Conservation (phyloP, 1,284 basidiomycete genomes). For the Polyporus tsugae region DNA sequence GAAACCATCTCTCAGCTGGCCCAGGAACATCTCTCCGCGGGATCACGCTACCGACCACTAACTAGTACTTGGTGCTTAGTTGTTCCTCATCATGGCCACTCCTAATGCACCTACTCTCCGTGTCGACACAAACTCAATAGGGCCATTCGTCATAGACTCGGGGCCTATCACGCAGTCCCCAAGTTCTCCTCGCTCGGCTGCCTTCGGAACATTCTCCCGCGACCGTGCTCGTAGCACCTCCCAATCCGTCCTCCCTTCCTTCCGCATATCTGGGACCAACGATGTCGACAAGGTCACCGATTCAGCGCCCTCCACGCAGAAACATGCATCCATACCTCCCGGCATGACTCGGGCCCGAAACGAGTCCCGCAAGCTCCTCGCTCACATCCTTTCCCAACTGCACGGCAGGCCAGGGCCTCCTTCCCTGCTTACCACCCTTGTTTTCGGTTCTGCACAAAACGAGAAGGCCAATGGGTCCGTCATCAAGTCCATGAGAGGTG, state of each 20-base stretch:
- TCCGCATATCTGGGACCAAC: conserved; percentile 43
- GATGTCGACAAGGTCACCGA: conserved; percentile 35
- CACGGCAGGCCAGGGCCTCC: conserved; percentile 61
- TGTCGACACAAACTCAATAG: conserved; percentile 36
- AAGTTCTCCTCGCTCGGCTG: conserved; percentile 24
- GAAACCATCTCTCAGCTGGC: neutral
- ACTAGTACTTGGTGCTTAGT: neutral
- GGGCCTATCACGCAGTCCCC: conserved; percentile 11
- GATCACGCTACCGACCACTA: neutral
- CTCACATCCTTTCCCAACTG: conserved; percentile 65
- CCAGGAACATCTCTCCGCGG: neutral
- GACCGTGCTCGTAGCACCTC: conserved; percentile 41
- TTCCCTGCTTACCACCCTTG: conserved; percentile 52
- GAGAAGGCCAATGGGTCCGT: conserved; percentile 51
- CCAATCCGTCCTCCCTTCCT: conserved; percentile 41
- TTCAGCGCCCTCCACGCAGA: neutral
- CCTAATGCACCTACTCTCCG: conserved; percentile 36
- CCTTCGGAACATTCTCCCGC: conserved; percentile 23
- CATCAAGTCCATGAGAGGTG: conserved; percentile 54
- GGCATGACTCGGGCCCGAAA: conserved; percentile 51
- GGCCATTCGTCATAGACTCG: conserved; percentile 17
- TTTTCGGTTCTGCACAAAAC: conserved; percentile 28
- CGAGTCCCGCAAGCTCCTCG: conserved; percentile 67
- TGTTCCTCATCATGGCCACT: neutral
- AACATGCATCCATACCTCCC: conserved; percentile 31